Evolutionary conservation across 192 early-diverging fungal genomes (phyloP).

Genomic region (Umbelopsis isabellina): DNA sequence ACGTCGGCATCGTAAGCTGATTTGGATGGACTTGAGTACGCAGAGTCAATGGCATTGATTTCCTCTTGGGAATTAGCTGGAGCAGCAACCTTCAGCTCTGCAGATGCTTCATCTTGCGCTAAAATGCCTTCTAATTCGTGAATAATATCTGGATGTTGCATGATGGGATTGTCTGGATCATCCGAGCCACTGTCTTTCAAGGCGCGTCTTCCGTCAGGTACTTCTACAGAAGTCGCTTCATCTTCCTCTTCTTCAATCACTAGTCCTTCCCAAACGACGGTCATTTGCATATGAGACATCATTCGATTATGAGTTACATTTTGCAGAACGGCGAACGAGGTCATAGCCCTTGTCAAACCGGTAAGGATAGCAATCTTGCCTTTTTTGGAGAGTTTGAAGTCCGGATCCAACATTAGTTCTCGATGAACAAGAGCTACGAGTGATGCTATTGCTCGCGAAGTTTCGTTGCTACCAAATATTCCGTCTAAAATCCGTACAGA

Average conservation of each 20-base stretch:
- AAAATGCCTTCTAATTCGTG: slow-evolving; percentile 39
- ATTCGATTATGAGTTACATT: slow-evolving; percentile 71
- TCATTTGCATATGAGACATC: slow-evolving; percentile 47
- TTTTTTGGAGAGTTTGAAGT: slow-evolving; percentile 61
- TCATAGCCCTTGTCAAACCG: slow-evolving; percentile 79
- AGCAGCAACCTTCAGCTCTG: background rate
- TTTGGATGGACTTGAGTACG: background rate
- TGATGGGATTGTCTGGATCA: slow-evolving; percentile 25
- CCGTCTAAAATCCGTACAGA: slow-evolving; percentile 91
- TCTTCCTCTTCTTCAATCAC: slow-evolving; percentile 55
- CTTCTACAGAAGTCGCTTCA: slow-evolving; percentile 32
- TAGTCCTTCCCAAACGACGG: slow-evolving; percentile 62
- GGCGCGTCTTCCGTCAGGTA: slow-evolving; percentile 15
- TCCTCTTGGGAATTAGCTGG: background rate
- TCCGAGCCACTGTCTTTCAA: slow-evolving; percentile 21
- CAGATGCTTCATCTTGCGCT: slow-evolving; percentile 7
- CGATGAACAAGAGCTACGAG: slow-evolving; percentile 78
- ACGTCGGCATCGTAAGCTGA: slow-evolving; percentile 4
- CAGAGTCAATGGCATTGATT: slow-evolving; percentile 13
- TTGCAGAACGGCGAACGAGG: slow-evolving; percentile 86
- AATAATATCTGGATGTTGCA: slow-evolving; percentile 33
- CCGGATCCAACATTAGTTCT: slow-evolving; percentile 72
- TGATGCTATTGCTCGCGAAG: slow-evolving; percentile 82
- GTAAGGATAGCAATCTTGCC: slow-evolving; percentile 72
- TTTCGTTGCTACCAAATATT: slow-evolving; percentile 94